phyloP scores from a whole-genome alignment of 2,329 filamentous ascomycete species.

The Alternaria consortialis region DNA sequence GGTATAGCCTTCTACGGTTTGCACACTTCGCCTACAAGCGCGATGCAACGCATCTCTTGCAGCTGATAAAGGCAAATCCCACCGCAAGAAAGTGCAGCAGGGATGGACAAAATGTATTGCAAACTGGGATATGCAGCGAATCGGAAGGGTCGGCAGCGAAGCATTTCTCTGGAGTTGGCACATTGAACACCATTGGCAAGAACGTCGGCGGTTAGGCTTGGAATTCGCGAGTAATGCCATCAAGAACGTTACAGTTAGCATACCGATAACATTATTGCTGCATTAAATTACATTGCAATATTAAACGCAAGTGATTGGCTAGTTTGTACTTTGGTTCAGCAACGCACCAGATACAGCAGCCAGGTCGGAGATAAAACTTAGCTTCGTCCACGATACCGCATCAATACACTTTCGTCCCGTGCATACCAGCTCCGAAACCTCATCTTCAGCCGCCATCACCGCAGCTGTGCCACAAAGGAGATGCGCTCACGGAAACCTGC shows the following conservation, averaged over 20 bases:
- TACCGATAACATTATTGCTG: neutral
- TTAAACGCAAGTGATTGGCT: neutral
- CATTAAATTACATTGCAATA: neutral
- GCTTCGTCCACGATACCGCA: neutral
- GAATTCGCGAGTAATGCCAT: neutral
- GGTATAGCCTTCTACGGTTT: neutral
- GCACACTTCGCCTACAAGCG: neutral
- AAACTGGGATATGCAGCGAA: conserved; percentile 1
- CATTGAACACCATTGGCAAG: neutral
- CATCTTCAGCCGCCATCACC: conserved; percentile 1
- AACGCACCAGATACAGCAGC: neutral
- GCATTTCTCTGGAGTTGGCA: neutral
- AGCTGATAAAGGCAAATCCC: neutral
- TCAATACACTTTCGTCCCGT: neutral
- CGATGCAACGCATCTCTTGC: conserved; percentile 1
- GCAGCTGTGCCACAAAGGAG: conserved; percentile 7
- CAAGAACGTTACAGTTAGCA: neutral
- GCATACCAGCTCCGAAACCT: neutral
- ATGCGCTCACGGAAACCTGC: neutral
- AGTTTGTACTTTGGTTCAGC: neutral
- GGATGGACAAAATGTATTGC: neutral
- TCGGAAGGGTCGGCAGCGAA: conserved; percentile 11
- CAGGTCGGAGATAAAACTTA: neutral
- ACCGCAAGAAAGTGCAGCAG: neutral
- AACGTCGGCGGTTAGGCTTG: neutral